Evolutionary conservation across 345 rosid genomes (phyloP).

Genomic region (Euphorbia pulcherrima): DNA sequence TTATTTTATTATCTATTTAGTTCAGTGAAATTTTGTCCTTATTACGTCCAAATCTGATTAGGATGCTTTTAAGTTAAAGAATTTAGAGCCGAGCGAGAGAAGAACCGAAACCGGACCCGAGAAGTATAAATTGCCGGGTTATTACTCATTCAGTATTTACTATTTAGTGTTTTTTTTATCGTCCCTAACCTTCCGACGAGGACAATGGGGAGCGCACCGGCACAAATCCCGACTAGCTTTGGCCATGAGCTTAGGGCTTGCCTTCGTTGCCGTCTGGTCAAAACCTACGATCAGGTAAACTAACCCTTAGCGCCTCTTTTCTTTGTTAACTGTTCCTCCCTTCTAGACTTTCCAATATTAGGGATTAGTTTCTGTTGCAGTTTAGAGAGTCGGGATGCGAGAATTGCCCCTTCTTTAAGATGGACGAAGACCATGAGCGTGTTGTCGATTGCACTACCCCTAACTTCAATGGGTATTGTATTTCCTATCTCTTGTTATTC

Average conservation of each 20-base stretch:
- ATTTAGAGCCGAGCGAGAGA: no score
- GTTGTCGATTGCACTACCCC: slow-evolving; percentile 82
- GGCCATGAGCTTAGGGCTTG: slow-evolving; percentile 88
- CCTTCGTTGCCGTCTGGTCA: slow-evolving; percentile 82
- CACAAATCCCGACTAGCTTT: slow-evolving; percentile 90
- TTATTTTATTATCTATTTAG: no score
- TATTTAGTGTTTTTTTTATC: not conserved
- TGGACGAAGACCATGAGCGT: slow-evolving; percentile 84
- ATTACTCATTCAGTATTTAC: no score
- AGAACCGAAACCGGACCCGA: no score
- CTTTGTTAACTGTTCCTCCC: not conserved
- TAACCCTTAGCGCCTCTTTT: not conserved
- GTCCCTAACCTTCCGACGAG: not conserved
- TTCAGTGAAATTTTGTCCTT: no score
- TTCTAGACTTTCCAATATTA: not conserved
- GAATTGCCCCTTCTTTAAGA: slow-evolving; percentile 80
- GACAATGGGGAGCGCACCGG: slow-evolving; percentile 55
- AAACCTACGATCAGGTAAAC: slow-evolving; percentile 75
- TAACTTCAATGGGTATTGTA: slow-evolving; percentile 64
- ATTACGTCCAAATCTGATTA: no score
- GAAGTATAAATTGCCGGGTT: not conserved
- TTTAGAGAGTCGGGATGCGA: slow-evolving; percentile 82
- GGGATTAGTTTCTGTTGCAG: slow-evolving; percentile 22
- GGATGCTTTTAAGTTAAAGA: no score
- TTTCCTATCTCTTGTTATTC: not conserved